phyloP scores from a whole-genome alignment of 768 basidiomycete genomes.

The Trametes cingulata region DNA sequence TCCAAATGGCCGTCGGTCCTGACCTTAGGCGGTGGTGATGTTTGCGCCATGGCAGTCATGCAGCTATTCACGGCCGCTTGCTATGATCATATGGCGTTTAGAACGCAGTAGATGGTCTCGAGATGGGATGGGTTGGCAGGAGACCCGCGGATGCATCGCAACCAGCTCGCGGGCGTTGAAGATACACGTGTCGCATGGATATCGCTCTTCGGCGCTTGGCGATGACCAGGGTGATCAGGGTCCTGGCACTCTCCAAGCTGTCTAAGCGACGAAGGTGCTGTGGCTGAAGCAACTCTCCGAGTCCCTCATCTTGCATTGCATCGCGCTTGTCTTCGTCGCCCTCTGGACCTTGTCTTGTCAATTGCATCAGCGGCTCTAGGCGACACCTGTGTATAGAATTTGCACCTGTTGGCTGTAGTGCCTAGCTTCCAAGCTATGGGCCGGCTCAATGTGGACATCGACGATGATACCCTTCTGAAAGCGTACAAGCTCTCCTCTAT shows the following conservation, averaged over 20 bases:
- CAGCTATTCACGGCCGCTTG: no score
- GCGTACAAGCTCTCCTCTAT: slow-evolving; percentile 82
- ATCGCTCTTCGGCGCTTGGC: no score
- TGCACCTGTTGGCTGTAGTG: not conserved
- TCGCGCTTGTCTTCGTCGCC: not conserved
- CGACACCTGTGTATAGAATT: no score
- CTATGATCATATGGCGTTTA: no score
- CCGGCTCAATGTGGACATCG: slow-evolving; percentile 66
- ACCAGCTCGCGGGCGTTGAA: not conserved
- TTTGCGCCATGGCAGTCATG: no score
- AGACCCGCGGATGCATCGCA: no score
- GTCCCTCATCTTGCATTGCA: not conserved
- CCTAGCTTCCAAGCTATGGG: slow-evolving; percentile 38
- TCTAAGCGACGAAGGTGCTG: not conserved
- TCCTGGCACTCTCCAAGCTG: not conserved
- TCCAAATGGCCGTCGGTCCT: no score
- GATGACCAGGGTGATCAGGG: not conserved
- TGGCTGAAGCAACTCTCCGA: not conserved
- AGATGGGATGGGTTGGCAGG: no score
- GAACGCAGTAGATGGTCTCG: no score
- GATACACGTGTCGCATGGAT: slow-evolving; percentile 5
- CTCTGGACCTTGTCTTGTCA: not conserved
- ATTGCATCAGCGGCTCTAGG: not conserved
- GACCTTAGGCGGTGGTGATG: no score
- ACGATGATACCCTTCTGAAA: slow-evolving; percentile 84